Percentiles rank a stretch among this genome's conserved stretches.
Evolutionary conservation across 176 grass and related monocot genomes (phyloP).

Genomic region (Pharus latifolius): DNA sequence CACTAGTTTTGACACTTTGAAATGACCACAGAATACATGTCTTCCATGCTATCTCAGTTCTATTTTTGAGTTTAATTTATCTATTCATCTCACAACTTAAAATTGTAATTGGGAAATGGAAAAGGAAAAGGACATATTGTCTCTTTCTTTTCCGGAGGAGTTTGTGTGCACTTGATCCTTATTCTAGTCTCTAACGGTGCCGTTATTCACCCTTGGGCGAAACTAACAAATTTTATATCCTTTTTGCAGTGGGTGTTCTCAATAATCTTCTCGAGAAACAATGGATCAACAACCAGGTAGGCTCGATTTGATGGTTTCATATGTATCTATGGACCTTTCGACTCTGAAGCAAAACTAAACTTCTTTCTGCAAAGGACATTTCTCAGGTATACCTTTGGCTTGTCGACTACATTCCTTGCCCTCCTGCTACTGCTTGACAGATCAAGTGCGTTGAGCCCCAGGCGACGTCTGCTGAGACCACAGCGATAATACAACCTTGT

Average conservation of each 20-base stretch:
- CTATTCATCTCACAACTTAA: not conserved
- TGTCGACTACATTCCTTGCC: conserved; percentile 39
- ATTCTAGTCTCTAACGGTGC: not conserved
- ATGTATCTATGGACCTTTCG: conserved; percentile 7
- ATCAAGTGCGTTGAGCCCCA: conserved; percentile 24
- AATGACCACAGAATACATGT: not conserved
- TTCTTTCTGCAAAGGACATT: not conserved
- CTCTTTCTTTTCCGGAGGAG: not conserved
- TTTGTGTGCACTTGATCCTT: not conserved
- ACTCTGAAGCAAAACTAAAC: conserved; percentile 16
- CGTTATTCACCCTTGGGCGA: not conserved
- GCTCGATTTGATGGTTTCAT: not conserved
- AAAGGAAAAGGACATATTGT: not conserved
- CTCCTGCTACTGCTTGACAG: conserved; percentile 40
- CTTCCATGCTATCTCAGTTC: not conserved
- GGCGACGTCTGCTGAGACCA: conserved; percentile 27
- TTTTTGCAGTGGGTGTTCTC: conserved; percentile 43
- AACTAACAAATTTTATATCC: not conserved
- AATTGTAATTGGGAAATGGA: not conserved
- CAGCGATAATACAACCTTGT: conserved; percentile 8
- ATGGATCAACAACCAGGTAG: conserved; percentile 31
- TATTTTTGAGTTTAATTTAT: not conserved
- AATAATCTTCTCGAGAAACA: conserved; percentile 23
- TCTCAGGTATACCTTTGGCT: conserved; percentile 35
- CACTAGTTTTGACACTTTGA: not conserved